Evolutionary conservation across 1,139 yeast genomes (phyloP).

Genomic region (Candida pseudoviswanathii): DNA sequence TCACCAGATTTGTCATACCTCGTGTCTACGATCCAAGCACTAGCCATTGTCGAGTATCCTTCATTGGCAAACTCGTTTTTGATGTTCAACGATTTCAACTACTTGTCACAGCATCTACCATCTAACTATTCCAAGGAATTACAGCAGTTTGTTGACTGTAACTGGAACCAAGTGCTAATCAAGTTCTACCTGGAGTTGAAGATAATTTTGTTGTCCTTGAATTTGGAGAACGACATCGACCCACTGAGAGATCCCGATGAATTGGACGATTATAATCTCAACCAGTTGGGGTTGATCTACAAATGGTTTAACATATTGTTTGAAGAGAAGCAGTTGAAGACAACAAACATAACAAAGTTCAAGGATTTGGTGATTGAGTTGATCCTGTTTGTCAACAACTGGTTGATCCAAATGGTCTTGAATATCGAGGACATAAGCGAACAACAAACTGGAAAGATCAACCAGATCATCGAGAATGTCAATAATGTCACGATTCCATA

Average conservation of each 20-base stretch:
- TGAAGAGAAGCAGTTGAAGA: constrained; percentile 22
- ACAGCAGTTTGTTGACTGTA: constrained; percentile 19
- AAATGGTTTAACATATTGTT: constrained; percentile 29
- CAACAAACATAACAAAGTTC: constrained; percentile 32
- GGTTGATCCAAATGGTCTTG: constrained; percentile 31
- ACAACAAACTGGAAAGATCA: constrained; percentile 33
- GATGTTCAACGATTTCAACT: constrained; percentile 38
- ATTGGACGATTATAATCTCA: constrained; percentile 25
- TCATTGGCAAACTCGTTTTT: constrained; percentile 33
- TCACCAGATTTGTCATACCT: constrained; percentile 16
- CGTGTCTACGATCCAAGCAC: constrained; percentile 31
- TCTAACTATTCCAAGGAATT: constrained; percentile 15
- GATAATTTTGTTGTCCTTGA: constrained; percentile 19
- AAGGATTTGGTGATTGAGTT: constrained; percentile 27
- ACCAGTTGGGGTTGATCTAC: constrained; percentile 24
- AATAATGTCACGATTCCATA: constrained; percentile 22
- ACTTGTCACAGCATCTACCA: constrained; percentile 21
- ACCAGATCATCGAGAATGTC: constrained; percentile 27
- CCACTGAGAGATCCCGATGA: constrained; percentile 11
- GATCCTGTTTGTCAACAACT: constrained; percentile 34
- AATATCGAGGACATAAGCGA: constrained; percentile 39
- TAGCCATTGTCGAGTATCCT: constrained; percentile 38
- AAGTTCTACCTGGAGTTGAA: constrained; percentile 25
- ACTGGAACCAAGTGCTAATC: constrained; percentile 26
- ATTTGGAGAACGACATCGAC: constrained; percentile 15